These are phyloP conservation scores for Trichophyton simii DNA, from an alignment of 2,329 filamentous ascomycete species.

Conservation along the genomic window DNA sequence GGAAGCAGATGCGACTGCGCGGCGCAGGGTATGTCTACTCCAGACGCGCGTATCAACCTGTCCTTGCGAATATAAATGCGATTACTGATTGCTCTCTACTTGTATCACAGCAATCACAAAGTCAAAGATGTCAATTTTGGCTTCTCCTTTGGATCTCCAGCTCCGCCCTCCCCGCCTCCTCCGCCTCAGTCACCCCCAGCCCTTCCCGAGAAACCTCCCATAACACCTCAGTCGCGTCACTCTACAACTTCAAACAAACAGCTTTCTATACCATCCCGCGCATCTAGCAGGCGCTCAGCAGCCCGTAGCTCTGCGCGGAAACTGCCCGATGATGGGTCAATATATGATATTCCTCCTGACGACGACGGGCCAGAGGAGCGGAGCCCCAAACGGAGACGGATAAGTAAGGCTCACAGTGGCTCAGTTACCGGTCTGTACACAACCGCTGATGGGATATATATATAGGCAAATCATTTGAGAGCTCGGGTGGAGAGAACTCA, in stretches of 20 bases:
- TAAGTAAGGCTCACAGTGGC: slow-evolving; percentile 9
- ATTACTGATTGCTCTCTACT: slow-evolving; percentile 8
- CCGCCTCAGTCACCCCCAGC: slow-evolving; percentile 10
- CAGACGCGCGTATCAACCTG: slow-evolving; percentile 5
- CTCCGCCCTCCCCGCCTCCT: slow-evolving; percentile 13
- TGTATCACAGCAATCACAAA: slow-evolving; percentile 31
- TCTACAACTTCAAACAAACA: slow-evolving; percentile 10
- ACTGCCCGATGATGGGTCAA: slow-evolving; percentile 16
- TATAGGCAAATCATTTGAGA: not conserved
- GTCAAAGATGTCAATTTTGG: slow-evolving; percentile 39
- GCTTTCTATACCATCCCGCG: slow-evolving; percentile 11
- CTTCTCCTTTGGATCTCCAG: slow-evolving; percentile 35
- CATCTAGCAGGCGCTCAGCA: slow-evolving; percentile 14
- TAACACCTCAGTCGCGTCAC: slow-evolving; percentile 5
- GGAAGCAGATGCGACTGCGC: slow-evolving; percentile 45
- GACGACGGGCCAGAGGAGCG: slow-evolving; percentile 16
- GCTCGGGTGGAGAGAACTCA: not conserved
- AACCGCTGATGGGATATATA: not conserved
- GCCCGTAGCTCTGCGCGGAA: slow-evolving; percentile 18
- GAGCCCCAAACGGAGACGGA: slow-evolving; percentile 12
- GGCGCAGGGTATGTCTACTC: slow-evolving; percentile 40
- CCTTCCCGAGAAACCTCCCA: not conserved
- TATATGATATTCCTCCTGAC: slow-evolving; percentile 27
- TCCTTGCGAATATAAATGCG: slow-evolving; percentile 13
- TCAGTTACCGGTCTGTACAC: not conserved